These are phyloP conservation scores for Rhizodiscina lignyota DNA, from an alignment of 495 filamentous ascomycete genomes.

Conservation along the genomic window DNA sequence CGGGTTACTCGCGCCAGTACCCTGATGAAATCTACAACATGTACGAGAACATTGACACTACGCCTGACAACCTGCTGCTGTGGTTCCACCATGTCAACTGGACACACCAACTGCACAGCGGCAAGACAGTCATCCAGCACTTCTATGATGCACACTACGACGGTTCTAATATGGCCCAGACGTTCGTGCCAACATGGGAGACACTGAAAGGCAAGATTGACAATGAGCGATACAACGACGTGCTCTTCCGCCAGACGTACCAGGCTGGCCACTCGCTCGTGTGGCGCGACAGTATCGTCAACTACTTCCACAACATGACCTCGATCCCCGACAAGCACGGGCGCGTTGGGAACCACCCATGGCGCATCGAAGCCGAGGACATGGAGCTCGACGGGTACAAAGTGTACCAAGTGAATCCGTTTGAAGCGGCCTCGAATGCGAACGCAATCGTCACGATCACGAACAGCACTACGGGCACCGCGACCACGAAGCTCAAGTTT, in stretches of 20 bases:
- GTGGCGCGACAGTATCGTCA: conserved; percentile 48
- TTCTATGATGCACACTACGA: conserved; percentile 59
- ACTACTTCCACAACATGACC: conserved; percentile 44
- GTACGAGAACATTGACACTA: conserved; percentile 45
- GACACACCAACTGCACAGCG: conserved; percentile 43
- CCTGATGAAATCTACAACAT: conserved; percentile 35
- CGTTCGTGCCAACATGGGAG: conserved; percentile 36
- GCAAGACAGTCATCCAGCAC: conserved; percentile 59
- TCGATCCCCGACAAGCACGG: conserved; percentile 35
- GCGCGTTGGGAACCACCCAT: conserved; percentile 40
- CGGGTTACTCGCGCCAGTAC: conserved; percentile 48
- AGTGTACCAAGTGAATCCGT: conserved; percentile 30
- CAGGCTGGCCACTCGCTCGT: conserved; percentile 54
- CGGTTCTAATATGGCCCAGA: conserved; percentile 41
- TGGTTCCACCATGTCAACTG: conserved; percentile 69
- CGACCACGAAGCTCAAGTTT: conserved; percentile 27
- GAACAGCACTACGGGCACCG: conserved; percentile 34
- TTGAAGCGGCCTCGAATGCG: conserved; percentile 35
- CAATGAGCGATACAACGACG: conserved; percentile 40
- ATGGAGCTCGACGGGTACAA: conserved; percentile 42
- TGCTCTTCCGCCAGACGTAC: conserved; percentile 38
- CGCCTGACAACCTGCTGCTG: conserved; percentile 50
- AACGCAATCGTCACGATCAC: conserved; percentile 31
- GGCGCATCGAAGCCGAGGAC: conserved; percentile 46
- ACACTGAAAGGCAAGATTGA: conserved; percentile 39